Evolutionary conservation across 768 basidiomycete species (phyloP), one percentile per base, ranked within the genome.

Genomic region (Leccinum longicurvipes): DNA sequence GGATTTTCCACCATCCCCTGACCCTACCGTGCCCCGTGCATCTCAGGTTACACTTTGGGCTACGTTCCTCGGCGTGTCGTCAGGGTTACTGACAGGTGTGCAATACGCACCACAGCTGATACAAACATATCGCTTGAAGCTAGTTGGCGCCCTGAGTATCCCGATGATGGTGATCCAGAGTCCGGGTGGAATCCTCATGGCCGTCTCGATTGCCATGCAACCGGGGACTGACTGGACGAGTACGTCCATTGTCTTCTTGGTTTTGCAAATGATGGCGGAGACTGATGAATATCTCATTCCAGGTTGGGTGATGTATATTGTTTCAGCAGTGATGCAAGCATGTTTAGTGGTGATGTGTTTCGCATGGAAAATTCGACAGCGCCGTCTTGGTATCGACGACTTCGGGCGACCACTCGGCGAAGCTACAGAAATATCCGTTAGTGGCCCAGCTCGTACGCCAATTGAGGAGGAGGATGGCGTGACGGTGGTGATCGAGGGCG

Each of bases 121-220:
- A 12, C 84, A 87, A 57, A 98, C 95, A 1, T 97, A 87, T 63
- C 75, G 74, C 5, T 71, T 81, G 28, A 88, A 85, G 65, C 81
- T 96, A 12, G 94, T 98, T 9, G 96, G 96, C 3, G 93, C 93
- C 0, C 76, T 98, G 15, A 94, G 92, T 65, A 90, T 99, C 54
- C 88, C 89, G 1, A 98, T 93, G 85, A 98, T 99, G 96, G 74
- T 83, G 47, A 91, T 99, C 15, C 96, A 98, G 72, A 92, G 84
- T 12, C 94, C 94, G 3, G 95, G 94, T 4, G 87, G 90, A 1
- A 75, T 91, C 3, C 67, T 91, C n/a, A 95, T 98, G 87, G 88
- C 91, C 6, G 59, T 86, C 4, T 90, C 86, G 59, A 90, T 93
- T 54, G 89, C 87, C 7, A 72, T 91, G 24, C 75, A 89, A 54